Base-by-base conservation (phyloP, 108 stramenopile species). In the Poteriospumella lacustris region DNA sequence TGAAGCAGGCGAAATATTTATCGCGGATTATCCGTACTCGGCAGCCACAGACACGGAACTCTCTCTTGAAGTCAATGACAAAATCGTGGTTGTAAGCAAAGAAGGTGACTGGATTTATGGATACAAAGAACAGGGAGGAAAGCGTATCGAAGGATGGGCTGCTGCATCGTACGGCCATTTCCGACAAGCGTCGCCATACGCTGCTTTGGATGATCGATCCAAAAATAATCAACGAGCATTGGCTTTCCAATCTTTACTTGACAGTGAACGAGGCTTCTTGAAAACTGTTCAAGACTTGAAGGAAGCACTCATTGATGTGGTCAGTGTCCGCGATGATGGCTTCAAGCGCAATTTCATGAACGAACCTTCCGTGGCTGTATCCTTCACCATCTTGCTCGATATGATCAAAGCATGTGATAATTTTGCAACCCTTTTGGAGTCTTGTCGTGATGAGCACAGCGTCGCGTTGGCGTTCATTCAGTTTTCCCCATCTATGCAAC, bases 401-500 rank as follows among this genome's bases (percentile, higher is more conserved):
- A 64, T 64, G 33, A 5, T 34, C 31, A 64, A 64, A 5, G 60
- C 60, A 3, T 64, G 60, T 24, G 24, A 9, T 24, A 33, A 34
- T 5, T 64, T 64, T 24, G 3, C 28, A 3, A 5, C 3, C 28
- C 9, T 64, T 5, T 12, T 64, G 5, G 5, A 3, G 3, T 34
- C 29, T 33, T 3, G 33, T 9, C 28, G 36, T 5, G 36, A 24
- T 64, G 60, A 64, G 28, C 5, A 9, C 31, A 34, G 36, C 36
- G 36, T 64, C 9, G 3, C 12, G 3, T 34, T 34, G 15, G 60
- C 60, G 9, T 64, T 34, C 31, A 31, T 24, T 31, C 70, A 73
- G 5, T 73, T 73, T 73, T n/a, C 70, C 9, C 70, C 70, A 3
- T 73, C 70, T 5, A 5, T 73, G 5, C 70, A 56, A 44, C 26